These are phyloP conservation scores for Pneumocystis jirovecii DNA, from an alignment of 1,139 yeast genomes.

Conservation along the genomic window DNA sequence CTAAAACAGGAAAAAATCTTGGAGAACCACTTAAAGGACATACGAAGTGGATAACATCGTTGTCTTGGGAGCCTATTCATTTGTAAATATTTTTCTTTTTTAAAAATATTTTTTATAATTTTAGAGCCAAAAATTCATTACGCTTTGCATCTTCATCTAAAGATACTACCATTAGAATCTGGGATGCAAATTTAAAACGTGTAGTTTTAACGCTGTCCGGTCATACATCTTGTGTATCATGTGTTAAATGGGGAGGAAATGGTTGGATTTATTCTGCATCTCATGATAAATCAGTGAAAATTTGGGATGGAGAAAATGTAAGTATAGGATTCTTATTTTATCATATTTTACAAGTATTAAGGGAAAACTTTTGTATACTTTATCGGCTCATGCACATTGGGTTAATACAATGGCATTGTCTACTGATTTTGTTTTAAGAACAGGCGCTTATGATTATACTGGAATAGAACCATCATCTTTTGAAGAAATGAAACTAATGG, in stretches of 20 bases:
- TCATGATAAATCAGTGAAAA: conserved; percentile 85
- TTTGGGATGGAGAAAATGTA: conserved; percentile 83
- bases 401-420: conserved; percentile 84
- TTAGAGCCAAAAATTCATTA: conserved; percentile 33
- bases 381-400: conserved; percentile 94
- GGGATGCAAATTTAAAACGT: conserved; percentile 78
- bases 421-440: conserved; percentile 73
- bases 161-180: conserved; percentile 75
- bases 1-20: conserved; percentile 53
- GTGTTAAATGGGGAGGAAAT: conserved; percentile 93
- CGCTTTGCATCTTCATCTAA: conserved; percentile 78
- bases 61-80: conserved; percentile 92
- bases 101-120: neutral
- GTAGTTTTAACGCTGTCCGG: conserved; percentile 58
- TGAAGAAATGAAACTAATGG: conserved; percentile 26
- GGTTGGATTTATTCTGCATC: conserved; percentile 79
- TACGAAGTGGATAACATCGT: conserved; percentile 72
- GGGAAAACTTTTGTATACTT: conserved; percentile 42
- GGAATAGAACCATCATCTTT: conserved; percentile 31
- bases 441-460: conserved; percentile 66
- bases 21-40: conserved; percentile 75
- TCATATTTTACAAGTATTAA: neutral
- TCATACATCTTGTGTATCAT: conserved; percentile 75
- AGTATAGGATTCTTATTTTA: conserved; percentile 20
- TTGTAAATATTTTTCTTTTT: conserved; percentile 19